Base-by-base conservation (phyloP, 257 asterid species). In the Ballota nigra region DNA sequence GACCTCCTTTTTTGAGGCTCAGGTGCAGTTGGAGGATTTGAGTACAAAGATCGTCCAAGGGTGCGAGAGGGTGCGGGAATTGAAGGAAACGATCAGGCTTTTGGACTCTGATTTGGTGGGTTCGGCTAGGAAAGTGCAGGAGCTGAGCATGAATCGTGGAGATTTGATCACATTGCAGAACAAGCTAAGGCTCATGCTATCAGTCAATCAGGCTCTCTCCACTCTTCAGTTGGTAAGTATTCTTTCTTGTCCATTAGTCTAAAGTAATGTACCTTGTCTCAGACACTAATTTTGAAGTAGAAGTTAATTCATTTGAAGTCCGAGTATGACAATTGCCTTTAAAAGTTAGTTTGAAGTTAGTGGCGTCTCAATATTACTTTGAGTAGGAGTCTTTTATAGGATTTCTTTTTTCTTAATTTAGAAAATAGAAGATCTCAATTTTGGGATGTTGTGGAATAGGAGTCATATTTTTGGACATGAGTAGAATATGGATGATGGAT, bases 181-280 rank as follows among this genome's bases (percentile, higher is more conserved):
- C 75, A 91, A 85, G 81, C 83, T 94, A 63, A 86, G 89, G 82
- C 91, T 91, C 63, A 89, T 91, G 76, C 88, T 91, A 13, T 94
- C 96, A 7, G 99, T 91, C 56, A 92, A 94, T 74, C 99, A 94
- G 81, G 98, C 98, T 63, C 80, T 94, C 63, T 86, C 99, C 57
- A 86, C 99, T 70, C 96, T 94, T 66, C 90, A 87, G 80, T 81
- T 94, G 78, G 98, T 91, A 73, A 80, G 86, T 77, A 51, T 47
- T 60, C 70, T 29, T 29, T 13, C 69, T 66, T 16, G 13, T 66
- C 62, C 40, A 13, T 58, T 61, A 31, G 36, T 61, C 33, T 36
- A 55, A 60, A 19, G 4, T 3, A 61, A 8, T 1, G 19, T 11
- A 18, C 6, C 13, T 16, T 11, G 68, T 45, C 4, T 26, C 24